Evolutionary conservation across 1,139 yeast species (phyloP).

Genomic region (Yamadazyma pseudoaaseri): DNA sequence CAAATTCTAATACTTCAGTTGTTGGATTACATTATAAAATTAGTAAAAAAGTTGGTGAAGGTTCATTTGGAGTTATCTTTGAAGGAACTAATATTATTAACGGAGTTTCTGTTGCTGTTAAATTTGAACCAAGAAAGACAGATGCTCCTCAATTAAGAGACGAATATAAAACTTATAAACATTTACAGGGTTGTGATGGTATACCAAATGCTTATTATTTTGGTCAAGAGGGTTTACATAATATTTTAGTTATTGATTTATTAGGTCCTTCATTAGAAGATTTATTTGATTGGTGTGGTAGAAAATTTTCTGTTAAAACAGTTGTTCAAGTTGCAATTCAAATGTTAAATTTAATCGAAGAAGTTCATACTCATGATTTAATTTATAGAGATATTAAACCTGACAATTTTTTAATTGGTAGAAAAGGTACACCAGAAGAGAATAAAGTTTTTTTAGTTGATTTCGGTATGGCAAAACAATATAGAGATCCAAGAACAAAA

Average conservation of each 20-base stretch:
- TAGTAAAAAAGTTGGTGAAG: conserved; percentile 78
- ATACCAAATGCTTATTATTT: conserved; percentile 94
- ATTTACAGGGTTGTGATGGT: conserved; percentile 75
- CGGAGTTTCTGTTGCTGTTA: conserved; percentile 74
- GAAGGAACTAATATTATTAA: conserved; percentile 78
- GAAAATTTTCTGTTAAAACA: conserved; percentile 83
- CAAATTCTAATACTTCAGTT: conserved; percentile 35
- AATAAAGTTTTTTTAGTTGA: conserved; percentile 67
- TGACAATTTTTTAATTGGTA: conserved; percentile 86
- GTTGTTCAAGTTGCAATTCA: conserved; percentile 89
- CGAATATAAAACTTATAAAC: conserved; percentile 90
- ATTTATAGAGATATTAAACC: conserved; percentile 96
- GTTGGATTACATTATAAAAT: conserved; percentile 80
- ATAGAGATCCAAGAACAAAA: conserved; percentile 91
- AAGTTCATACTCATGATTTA: conserved; percentile 84
- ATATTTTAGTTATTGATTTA: conserved; percentile 87
- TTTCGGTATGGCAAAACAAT: conserved; percentile 98
- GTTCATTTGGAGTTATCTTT: conserved; percentile 79
- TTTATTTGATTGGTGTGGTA: conserved; percentile 97
- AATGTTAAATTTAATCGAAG: conserved; percentile 84
- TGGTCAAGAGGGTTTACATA: conserved; percentile 97
- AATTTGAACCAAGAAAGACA: conserved; percentile 86
- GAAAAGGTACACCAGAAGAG: conserved; percentile 53
- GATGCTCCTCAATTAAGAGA: conserved; percentile 97
- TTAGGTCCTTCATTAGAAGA: conserved; percentile 96